phyloP scores from a whole-genome alignment of 768 basidiomycete species.

The Trametes cinnabarina region DNA sequence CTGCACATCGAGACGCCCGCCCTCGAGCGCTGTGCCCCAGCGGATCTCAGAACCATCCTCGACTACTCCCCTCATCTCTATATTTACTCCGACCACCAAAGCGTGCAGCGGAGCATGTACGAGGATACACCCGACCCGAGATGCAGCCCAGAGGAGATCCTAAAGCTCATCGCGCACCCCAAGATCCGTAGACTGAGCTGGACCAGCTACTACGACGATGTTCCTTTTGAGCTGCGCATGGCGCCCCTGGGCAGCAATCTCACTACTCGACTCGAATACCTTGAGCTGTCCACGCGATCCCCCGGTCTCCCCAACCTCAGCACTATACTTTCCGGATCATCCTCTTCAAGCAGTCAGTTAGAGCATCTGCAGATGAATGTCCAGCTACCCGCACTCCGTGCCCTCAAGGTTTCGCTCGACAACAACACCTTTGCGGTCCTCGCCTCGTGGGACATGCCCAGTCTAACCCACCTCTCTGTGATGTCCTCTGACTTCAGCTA shows the following conservation, averaged over 20 bases:
- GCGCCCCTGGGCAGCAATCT: conserved; percentile 51
- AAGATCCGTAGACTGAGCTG: conserved; percentile 61
- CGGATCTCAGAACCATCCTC: conserved; percentile 65
- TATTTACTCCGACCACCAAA: conserved; percentile 63
- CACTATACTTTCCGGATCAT: conserved; percentile 28
- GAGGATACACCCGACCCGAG: conserved; percentile 43
- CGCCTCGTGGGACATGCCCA: conserved; percentile 65
- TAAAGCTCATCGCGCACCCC: conserved; percentile 56
- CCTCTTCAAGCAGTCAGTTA: not conserved
- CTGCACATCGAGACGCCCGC: conserved; percentile 70
- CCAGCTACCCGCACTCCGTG: conserved; percentile 58
- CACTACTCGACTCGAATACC: conserved; percentile 57
- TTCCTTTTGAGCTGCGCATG: conserved; percentile 53
- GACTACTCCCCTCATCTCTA: conserved; percentile 59
- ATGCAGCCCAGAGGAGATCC: conserved; percentile 54
- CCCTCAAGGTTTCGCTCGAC: conserved; percentile 69
- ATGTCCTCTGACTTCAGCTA: conserved; percentile 71
- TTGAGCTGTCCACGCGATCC: conserved; percentile 63
- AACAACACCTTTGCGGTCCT: conserved; percentile 69
- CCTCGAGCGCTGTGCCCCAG: conserved; percentile 62
- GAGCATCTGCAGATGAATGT: conserved; percentile 33
- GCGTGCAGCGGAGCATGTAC: conserved; percentile 55
- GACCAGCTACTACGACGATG: conserved; percentile 74
- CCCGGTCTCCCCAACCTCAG: conserved; percentile 45
- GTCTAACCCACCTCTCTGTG: conserved; percentile 60